Evolutionary conservation across 176 grass and related monocot species (phyloP).

Genomic region (Zea luxurians): DNA sequence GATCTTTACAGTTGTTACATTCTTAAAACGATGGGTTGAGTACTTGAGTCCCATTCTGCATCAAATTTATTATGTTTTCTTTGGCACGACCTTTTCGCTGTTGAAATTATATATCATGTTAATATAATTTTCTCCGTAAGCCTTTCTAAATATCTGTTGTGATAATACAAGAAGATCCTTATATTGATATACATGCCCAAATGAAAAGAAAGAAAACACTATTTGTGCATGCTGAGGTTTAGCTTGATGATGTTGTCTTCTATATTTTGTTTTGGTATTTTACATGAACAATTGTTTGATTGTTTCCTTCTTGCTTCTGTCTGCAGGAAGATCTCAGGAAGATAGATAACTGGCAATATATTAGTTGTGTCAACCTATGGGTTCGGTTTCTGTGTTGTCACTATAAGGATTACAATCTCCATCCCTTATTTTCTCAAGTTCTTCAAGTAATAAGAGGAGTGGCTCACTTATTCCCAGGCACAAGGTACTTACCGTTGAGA

Average conservation of each 20-base stretch:
- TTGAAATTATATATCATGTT: not conserved
- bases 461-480: slow-evolving; percentile 65
- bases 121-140: slow-evolving; percentile 21
- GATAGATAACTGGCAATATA: slow-evolving; percentile 88
- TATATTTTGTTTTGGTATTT: slow-evolving; percentile 23
- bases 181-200: not conserved
- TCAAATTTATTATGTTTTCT: slow-evolving; percentile 11
- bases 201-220: slow-evolving; percentile 19
- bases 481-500: slow-evolving; percentile 65
- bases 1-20: not conserved
- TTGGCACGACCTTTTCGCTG: slow-evolving; percentile 5
- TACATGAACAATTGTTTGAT: slow-evolving; percentile 12
- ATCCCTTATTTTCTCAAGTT: slow-evolving; percentile 58
- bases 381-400: slow-evolving; percentile 76
- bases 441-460: slow-evolving; percentile 72
- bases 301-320: slow-evolving; percentile 18
- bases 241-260: slow-evolving; percentile 8
- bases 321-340: slow-evolving; percentile 83
- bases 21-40: not conserved
- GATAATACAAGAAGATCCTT: not conserved
- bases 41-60: slow-evolving; percentile 1
- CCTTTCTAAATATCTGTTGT: not conserved
- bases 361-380: slow-evolving; percentile 84
- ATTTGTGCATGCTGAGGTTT: slow-evolving; percentile 4
- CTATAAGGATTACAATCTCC: slow-evolving; percentile 70